A percentile compares a stretch with the other conserved stretches of the same genome.
Conservation (phyloP, 140 eudicot genomes). For the Erigeron philadelphicus region DNA sequence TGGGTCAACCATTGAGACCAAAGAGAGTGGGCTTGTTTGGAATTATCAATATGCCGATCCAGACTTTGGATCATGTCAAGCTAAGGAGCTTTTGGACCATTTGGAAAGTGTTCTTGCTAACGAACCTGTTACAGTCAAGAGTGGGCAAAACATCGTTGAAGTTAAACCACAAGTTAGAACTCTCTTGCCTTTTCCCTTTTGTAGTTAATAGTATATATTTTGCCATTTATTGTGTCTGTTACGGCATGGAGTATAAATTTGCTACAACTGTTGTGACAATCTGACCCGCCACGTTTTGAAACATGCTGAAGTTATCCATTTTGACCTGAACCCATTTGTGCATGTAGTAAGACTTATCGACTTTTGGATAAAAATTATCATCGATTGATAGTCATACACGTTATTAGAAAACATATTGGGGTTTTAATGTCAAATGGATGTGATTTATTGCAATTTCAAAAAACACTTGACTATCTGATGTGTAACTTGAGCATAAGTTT, state of each 20-base stretch:
- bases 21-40: constrained; percentile 87
- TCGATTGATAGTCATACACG: neutral
- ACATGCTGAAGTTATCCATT: too few species aligned
- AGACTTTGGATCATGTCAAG: constrained; percentile 87
- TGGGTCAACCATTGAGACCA: constrained; percentile 72
- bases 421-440: neutral
- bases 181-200: neutral
- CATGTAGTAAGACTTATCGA: too few species aligned
- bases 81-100: constrained; percentile 87
- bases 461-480: neutral
- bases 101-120: constrained; percentile 88
- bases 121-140: constrained; percentile 88
- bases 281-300: too few species aligned
- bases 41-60: constrained; percentile 85
- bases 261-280: too few species aligned
- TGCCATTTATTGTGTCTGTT: too few species aligned
- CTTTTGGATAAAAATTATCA: too few species aligned
- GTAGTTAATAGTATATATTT: neutral
- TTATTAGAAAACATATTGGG: neutral
- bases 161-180: constrained; percentile 78
- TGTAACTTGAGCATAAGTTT: neutral
- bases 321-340: too few species aligned
- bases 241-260: too few species aligned
- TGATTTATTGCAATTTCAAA: too few species aligned
- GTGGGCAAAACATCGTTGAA: constrained; percentile 77